Base-by-base conservation (phyloP, 2,329 filamentous ascomycete genomes). In the Tympanopsis confertula region DNA sequence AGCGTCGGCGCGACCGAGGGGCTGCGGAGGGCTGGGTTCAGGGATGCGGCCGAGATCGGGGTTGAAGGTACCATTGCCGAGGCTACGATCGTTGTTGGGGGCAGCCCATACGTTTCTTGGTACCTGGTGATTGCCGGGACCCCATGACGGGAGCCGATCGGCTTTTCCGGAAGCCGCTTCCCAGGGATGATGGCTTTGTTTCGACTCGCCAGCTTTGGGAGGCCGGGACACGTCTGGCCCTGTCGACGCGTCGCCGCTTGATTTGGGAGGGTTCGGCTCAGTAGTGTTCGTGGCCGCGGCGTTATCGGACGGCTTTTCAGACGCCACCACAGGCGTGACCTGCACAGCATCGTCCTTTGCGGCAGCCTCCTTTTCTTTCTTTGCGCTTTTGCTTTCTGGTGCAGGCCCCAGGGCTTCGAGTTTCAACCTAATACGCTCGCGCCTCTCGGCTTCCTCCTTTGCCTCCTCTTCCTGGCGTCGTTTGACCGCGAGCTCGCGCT, bases 1-100 rank as follows among this genome's bases (percentile, higher is more conserved):
- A n/a, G n/a, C n/a, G n/a, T n/a, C 40, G 17, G 13, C 15, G 30
- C 17, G 15, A 20, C 15, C 15, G 35, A 7, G 32, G 32, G 7
- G 15, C 30, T 41, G 45, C 32, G 26, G 38, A 19, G 50, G 57
- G 40, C 47, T 55, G 36, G 65, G 54, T 38, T 63, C 61, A 12
- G 69, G 58, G 14, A 67, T 53, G 33, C 65, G 63, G 19, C 66
- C 68, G 37, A 81, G 65, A 45, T 77, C 74, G 12, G 74, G 67
- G 40, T 72, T 76, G 49, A 88, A 88, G 0, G 82, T 86, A 32
- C 83, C 83, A 53, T 88, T 88, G 3, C 83, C 83, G 15, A 88
- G 74, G 10, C 74, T 78, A 38, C 78, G 71, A 45, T 84, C 78
- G 47, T 73, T 79, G 39, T 75, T 74, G n/a, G 78, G 79, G 32